Percentiles rank a stretch among this genome's conserved stretches.
phyloP scores from a whole-genome alignment of 352 stramenopile species.

The Phytophthora uliginosa region DNA sequence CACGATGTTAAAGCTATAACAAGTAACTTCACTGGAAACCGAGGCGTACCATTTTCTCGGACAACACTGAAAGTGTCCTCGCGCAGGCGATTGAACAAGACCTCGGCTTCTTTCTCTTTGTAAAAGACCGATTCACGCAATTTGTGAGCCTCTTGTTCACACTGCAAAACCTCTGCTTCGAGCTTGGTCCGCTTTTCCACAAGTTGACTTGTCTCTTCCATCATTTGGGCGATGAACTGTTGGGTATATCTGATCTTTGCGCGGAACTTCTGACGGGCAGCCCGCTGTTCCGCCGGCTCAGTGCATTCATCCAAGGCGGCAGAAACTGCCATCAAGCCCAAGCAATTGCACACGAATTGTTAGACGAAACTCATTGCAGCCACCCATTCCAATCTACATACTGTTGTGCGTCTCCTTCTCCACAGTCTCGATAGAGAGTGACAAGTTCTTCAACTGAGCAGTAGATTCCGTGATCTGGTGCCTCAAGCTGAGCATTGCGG shows the following conservation, averaged over 20 bases:
- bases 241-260: conserved; percentile 56
- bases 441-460: conserved; percentile 32
- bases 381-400: not conserved
- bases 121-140: conserved; percentile 38
- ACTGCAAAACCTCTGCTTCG: conserved; percentile 34
- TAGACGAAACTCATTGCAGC: not conserved
- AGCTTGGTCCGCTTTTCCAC: conserved; percentile 36
- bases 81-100: conserved; percentile 40
- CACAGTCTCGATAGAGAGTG: conserved; percentile 15
- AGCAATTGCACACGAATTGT: not conserved
- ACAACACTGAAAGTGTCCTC: conserved; percentile 42
- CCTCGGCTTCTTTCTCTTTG: conserved; percentile 50
- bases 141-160: conserved; percentile 35
- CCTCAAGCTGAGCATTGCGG: conserved; percentile 44
- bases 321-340: conserved; percentile 20
- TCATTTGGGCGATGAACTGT: conserved; percentile 51
- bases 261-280: conserved; percentile 52
- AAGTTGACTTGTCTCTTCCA: conserved; percentile 42
- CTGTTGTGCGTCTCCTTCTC: conserved; percentile 29
- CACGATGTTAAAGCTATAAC: not conserved
- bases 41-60: conserved; percentile 48
- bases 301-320: conserved; percentile 26
- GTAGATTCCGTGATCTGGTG: conserved; percentile 37
- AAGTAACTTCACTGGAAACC: not conserved
- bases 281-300: conserved; percentile 29